Evolutionary conservation across 306 rosid species (phyloP).

Genomic region (Ammopiptanthus mongolicus): DNA sequence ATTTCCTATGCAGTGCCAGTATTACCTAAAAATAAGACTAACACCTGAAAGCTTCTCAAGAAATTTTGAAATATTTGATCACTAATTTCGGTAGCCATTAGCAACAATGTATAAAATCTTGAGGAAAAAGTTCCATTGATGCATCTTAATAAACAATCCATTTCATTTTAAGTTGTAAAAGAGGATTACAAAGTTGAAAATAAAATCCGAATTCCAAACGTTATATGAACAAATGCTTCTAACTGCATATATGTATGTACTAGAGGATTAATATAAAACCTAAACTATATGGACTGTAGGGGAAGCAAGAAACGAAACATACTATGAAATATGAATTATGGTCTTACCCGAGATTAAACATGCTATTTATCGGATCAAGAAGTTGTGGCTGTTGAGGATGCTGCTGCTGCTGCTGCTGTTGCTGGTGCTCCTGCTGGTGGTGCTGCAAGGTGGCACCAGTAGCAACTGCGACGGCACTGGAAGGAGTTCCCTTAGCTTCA

Average conservation of each 20-base stretch:
- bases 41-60: background rate
- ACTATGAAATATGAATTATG: background rate
- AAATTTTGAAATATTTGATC: background rate
- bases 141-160: background rate
- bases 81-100: background rate
- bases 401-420: slow-evolving; percentile 41
- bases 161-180: background rate
- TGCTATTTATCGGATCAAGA: slow-evolving; percentile 85
- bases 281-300: background rate
- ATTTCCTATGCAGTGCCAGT: background rate
- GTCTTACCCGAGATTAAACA: slow-evolving; percentile 82
- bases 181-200: background rate
- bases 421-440: slow-evolving; percentile 50
- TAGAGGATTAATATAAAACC: background rate
- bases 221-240: background rate
- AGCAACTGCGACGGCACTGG: slow-evolving; percentile 74
- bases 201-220: background rate
- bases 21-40: background rate
- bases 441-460: slow-evolving; percentile 68
- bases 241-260: background rate
- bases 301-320: background rate
- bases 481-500: slow-evolving; percentile 86
- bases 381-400: slow-evolving; percentile 72
- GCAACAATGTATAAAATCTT: background rate
- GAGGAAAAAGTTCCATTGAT: background rate